Base-by-base conservation (phyloP, 306 rosid species). In the Comarum palustre region DNA sequence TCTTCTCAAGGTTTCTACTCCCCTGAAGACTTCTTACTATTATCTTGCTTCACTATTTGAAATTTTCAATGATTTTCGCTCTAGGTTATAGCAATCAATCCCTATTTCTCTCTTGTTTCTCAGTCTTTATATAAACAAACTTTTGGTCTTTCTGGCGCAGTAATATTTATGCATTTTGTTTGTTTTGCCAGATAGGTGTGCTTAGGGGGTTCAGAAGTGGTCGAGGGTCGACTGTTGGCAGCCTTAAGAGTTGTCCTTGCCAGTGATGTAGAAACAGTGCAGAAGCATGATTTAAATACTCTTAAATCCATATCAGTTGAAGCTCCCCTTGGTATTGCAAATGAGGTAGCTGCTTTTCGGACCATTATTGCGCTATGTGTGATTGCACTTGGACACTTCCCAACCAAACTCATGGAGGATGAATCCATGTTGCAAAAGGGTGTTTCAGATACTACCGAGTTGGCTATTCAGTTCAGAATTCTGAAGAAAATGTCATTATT, bases 331-430 rank as follows among this genome's bases (percentile, higher is more conserved):
- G 97, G 97, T 34, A 75, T 86, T 80, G 86, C 87, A 82, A 91
- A 78, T 65, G 97, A 94, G 67, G 69, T 81, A 22, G 89, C 95
- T 31, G 85, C 86, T 9, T 84, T 91, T 31, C 97, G 96, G 8
- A 86, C 99, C 22, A 2, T 85, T 25, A 83, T 94, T 45, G 94
- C 91, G 1, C 73, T 94, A 13, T 94, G 97, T 70, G 90, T 85
- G 81, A 89, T 94, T 79, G 99, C 97, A 64, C 80, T 94, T 19
- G 88, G 83, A 67, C 96, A 94, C 80, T 94, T 94, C 78, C 97
- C 99, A 20, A 89, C 98, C 71, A 84, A 91, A 85, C 84, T 89
- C 83, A 83, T 87, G 89, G 99, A 94, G 72, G 99, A 91, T 24
- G 92, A 91, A 77, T 52, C 89, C 42, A 66, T 89, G 27, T 75